phyloP scores from a whole-genome alignment of 352 stramenopile genomes.

The Phytophthora pluvialis region DNA sequence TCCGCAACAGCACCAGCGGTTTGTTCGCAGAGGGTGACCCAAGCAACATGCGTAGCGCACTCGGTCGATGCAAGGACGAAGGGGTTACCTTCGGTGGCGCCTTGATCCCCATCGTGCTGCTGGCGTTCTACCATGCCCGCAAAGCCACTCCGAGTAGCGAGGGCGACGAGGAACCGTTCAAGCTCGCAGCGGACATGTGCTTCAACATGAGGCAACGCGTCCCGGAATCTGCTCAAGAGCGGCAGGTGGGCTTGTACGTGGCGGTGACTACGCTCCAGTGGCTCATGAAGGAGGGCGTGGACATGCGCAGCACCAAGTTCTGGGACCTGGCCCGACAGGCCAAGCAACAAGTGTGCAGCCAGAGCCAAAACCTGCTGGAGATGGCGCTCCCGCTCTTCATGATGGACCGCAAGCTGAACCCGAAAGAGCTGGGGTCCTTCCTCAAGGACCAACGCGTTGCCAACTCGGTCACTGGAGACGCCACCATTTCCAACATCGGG shows the following conservation, averaged over 20 bases:
- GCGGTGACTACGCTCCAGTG: constrained; percentile 49
- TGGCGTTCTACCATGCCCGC: constrained; percentile 57
- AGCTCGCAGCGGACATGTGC: constrained; percentile 51
- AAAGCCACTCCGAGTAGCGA: constrained; percentile 39
- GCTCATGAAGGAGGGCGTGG: constrained; percentile 51
- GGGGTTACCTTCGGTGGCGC: constrained; percentile 50
- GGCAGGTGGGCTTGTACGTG: constrained; percentile 60
- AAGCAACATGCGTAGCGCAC: constrained; percentile 46
- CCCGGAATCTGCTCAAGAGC: constrained; percentile 21
- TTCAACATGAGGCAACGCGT: constrained; percentile 58
- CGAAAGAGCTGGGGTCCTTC: neutral
- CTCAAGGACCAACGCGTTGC: neutral
- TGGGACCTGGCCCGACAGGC: constrained; percentile 57
- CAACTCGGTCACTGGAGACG: constrained; percentile 11
- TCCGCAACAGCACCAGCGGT: constrained; percentile 50
- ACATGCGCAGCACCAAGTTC: constrained; percentile 51
- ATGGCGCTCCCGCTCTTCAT: constrained; percentile 48
- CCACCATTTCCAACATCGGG: constrained; percentile 27
- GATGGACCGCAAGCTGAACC: constrained; percentile 38
- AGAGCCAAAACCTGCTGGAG: constrained; percentile 50
- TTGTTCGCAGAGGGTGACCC: constrained; percentile 44
- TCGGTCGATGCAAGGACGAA: constrained; percentile 52
- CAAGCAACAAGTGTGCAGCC: constrained; percentile 38
- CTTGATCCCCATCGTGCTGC: constrained; percentile 47
- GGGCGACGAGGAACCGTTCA: constrained; percentile 27